Conservation (phyloP, 83 land plant genomes). For the Larix sibirica region DNA sequence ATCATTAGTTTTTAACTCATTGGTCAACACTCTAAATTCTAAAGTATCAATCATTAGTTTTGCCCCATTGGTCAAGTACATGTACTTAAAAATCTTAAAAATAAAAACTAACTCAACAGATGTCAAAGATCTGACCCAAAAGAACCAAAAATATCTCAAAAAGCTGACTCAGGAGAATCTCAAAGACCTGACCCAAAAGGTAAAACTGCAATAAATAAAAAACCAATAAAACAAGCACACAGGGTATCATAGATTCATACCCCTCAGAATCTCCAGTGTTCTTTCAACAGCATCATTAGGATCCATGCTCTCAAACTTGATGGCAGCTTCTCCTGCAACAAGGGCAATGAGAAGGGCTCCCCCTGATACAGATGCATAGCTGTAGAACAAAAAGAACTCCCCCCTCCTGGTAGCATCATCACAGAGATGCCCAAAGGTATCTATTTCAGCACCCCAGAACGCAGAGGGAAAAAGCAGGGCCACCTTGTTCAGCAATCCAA, state of each 20-base stretch:
- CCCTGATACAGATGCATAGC: slow-evolving; percentile 92
- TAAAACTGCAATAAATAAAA: not conserved
- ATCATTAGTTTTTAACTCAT: not conserved
- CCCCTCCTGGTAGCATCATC: slow-evolving; percentile 74
- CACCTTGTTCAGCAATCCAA: slow-evolving; percentile 92
- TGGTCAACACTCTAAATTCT: not conserved
- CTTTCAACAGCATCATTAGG: slow-evolving; percentile 69
- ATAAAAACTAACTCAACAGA: not conserved
- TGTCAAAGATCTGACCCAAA: too few relatives aligned
- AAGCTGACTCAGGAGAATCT: too few relatives aligned
- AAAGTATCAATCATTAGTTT: not conserved
- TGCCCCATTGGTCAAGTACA: not conserved
- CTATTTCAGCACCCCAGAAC: slow-evolving; percentile 89
- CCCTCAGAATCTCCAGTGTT: slow-evolving; percentile 62
- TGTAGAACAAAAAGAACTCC: slow-evolving; percentile 92
- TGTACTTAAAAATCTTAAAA: too few relatives aligned
- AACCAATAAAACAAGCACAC: not conserved
- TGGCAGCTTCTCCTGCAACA: slow-evolving; percentile 97
- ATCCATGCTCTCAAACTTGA: slow-evolving; percentile 70
- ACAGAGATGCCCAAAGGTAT: slow-evolving; percentile 91
- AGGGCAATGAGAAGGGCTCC: slow-evolving; percentile 93
- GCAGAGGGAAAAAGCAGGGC: slow-evolving; percentile 85
- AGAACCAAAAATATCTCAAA: too few relatives aligned
- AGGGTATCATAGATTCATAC: slow-evolving; percentile 16
- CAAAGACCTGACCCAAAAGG: not conserved